These are phyloP conservation scores for Rhodotorula mucilaginosa DNA, from an alignment of 1,284 basidiomycete genomes.

Conservation along the genomic window DNA sequence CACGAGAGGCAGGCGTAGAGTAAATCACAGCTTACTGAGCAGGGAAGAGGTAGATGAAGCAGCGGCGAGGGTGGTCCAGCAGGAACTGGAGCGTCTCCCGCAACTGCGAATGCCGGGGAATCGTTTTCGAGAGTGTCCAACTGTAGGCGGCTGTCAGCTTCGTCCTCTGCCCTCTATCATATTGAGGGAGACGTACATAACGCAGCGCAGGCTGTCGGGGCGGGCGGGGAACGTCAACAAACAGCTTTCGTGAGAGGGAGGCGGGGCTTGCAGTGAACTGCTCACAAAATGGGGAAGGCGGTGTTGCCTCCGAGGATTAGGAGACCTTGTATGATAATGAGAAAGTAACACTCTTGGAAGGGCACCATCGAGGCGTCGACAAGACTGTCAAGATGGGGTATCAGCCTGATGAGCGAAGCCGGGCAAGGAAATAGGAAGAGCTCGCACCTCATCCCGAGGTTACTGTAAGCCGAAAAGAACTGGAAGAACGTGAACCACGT, in stretches of 20 bases:
- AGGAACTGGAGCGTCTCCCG: conserved; percentile 86
- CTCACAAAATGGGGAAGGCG: conserved; percentile 64
- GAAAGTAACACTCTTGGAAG: conserved; percentile 78
- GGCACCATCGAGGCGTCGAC: conserved; percentile 87
- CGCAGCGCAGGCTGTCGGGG: conserved; percentile 45
- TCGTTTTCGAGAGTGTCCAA: conserved; percentile 68
- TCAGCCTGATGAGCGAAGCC: not conserved
- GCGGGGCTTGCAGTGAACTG: conserved; percentile 41
- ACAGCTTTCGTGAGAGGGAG: not conserved
- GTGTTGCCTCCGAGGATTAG: conserved; percentile 89
- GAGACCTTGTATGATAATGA: conserved; percentile 62
- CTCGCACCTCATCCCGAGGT: conserved; percentile 63
- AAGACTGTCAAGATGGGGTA: conserved; percentile 49
- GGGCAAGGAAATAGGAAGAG: not conserved
- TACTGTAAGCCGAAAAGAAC: conserved; percentile 81
- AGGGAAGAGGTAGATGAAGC: conserved; percentile 93
- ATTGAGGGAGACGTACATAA: conserved; percentile 52
- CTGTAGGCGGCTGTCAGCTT: conserved; percentile 54
- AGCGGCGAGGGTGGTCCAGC: conserved; percentile 89
- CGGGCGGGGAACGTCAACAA: not conserved
- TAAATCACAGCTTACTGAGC: conserved; percentile 56
- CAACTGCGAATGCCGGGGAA: conserved; percentile 60
- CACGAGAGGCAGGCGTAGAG: not conserved
- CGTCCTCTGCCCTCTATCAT: not conserved
- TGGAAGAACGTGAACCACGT: conserved; percentile 81